Evolutionary conservation across 2,329 filamentous ascomycete genomes (phyloP), one percentile per base, ranked within the genome.

Genomic region (Chaetomiaceae sp.): DNA sequence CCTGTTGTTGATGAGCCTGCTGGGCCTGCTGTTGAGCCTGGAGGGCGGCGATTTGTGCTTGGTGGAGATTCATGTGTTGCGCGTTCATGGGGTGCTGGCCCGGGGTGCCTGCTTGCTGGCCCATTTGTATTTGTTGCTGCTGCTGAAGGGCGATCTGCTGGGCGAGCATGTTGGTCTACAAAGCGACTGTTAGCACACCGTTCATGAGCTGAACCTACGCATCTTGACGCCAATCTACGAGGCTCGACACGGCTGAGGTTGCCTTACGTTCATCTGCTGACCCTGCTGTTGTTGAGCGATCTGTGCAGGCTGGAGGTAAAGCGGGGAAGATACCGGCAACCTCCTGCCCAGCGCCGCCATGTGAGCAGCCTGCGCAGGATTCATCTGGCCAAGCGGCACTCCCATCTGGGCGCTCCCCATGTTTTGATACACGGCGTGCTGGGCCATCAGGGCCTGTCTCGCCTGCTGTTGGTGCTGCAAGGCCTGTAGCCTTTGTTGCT

Each of bases 371-470:
- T 54, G 55, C 14, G 43, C 31, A 31, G 38, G 53, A 53, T 70
- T 72, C 57, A 72, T 70, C 40, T 71, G 70, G 39, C 69, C 64
- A 54, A 75, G 61, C 62, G 68, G 75, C 67, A 83, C 79, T 3
- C 72, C 75, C 65, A 84, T 80, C 33, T 73, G 78, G 62, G 81
- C 78, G 17, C 72, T 72, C 57, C 74, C 75, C 71, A 84, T 79
- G 44, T 77, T 76, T 43, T 68, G 74, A 48, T 76, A 75, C 54
- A 61, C 63, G 52, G 71, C 73, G 59, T 83, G 80, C 59, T 82
- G 79, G 15, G 74, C 72, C 70, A 83, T 73, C 55, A 82, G 68
- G 6, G 73, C 72, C 57, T 84, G 79, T 47, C 77, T 71, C 20
- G 71, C 69, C 53, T 78, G 72, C 52, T 75, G 71, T 52, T 79